A percentile compares a stretch with the other conserved stretches of the same genome.
These are phyloP conservation scores for Tuber umbilicatum DNA, from an alignment of 495 filamentous ascomycete species.

Conservation along the genomic window DNA sequence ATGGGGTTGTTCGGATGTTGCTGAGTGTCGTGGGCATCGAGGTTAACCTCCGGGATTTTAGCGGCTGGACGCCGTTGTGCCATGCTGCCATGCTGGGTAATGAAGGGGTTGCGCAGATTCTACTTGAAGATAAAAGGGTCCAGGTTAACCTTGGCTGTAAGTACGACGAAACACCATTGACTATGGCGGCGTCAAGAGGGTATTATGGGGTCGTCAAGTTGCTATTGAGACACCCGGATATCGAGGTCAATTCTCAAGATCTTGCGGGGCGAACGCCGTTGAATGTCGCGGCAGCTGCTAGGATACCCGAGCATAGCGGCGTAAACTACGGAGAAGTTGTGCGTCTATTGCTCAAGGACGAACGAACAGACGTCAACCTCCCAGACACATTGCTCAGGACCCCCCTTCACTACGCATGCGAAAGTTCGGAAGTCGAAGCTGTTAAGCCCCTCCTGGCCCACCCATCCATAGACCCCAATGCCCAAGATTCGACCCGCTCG, in stretches of 20 bases:
- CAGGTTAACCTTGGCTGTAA: background rate
- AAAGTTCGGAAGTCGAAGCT: background rate
- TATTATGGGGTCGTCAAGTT: background rate
- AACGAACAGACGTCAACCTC: background rate
- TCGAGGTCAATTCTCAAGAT: background rate
- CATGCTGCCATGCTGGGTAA: background rate
- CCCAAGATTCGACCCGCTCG: background rate
- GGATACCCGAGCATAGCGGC: background rate
- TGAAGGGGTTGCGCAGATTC: background rate
- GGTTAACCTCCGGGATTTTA: background rate
- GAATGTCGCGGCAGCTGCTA: background rate
- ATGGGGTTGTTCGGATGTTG: background rate
- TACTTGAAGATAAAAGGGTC: constrained; percentile 1
- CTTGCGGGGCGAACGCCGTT: background rate
- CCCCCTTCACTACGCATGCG: background rate
- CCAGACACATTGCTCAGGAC: background rate
- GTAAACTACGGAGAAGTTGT: background rate
- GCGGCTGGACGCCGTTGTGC: background rate
- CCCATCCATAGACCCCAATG: background rate
- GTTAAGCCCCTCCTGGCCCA: background rate
- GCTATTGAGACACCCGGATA: background rate
- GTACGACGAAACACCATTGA: background rate
- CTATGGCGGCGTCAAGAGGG: background rate
- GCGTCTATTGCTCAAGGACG: background rate
- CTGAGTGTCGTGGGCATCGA: background rate